phyloP scores from a whole-genome alignment of 129 eudicot genomes.

The sunflower (Helianthus annuus) region HanXRQr2.0-SUNRISE NC_035441.2:186706107-186706606 shows the following conservation, averaged over 20 bases:
- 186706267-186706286: slow-evolving; percentile 5
- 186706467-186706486: slow-evolving; percentile 45
- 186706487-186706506: slow-evolving; percentile 56
- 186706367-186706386: neutral
- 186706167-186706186: slow-evolving; percentile 17
- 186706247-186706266: slow-evolving; percentile 13
- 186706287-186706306: slow-evolving; percentile 8
- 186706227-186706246: slow-evolving; percentile 28
- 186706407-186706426: slow-evolving; percentile 22
- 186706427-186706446: slow-evolving; percentile 29
- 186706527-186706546: slow-evolving; percentile 38
- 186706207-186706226: slow-evolving; percentile 25
- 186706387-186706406: slow-evolving; percentile 3
- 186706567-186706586: slow-evolving; percentile 12
- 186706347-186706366: slow-evolving; percentile 15
- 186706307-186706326: slow-evolving; percentile 7
- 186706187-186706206: slow-evolving; percentile 25
- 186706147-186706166: slow-evolving; percentile 11
- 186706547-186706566: slow-evolving; percentile 58
- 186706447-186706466: slow-evolving; percentile 48
- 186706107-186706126: slow-evolving; percentile 1
- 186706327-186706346: neutral
- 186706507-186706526: slow-evolving; percentile 43
- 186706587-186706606: neutral
- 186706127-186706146: neutral